phyloP scores from a whole-genome alignment of 805 yeast species.

The Candida saitoana region DNA sequence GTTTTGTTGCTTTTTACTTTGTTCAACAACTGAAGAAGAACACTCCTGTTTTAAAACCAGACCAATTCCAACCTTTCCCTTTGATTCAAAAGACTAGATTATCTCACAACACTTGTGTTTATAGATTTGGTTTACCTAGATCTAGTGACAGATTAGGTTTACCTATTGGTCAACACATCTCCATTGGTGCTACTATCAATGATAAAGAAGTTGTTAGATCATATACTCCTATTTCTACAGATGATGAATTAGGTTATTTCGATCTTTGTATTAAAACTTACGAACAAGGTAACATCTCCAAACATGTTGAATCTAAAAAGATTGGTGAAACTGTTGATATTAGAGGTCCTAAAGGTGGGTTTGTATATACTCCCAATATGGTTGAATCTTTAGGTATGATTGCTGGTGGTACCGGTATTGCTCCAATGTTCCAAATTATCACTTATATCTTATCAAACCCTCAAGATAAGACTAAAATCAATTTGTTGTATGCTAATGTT shows the following conservation, averaged over 20 bases:
- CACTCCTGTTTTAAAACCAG: conserved; percentile 57
- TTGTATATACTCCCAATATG: conserved; percentile 78
- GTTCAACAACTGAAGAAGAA: conserved; percentile 32
- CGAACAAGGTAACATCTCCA: conserved; percentile 80
- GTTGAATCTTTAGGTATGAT: conserved; percentile 76
- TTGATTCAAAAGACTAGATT: conserved; percentile 71
- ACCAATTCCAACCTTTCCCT: conserved; percentile 73
- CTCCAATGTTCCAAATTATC: conserved; percentile 92
- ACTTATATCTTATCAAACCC: conserved; percentile 77
- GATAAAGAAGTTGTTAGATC: conserved; percentile 82
- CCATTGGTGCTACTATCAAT: conserved; percentile 68
- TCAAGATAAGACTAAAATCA: conserved; percentile 69
- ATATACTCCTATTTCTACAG: conserved; percentile 85
- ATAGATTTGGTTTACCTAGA: conserved; percentile 78
- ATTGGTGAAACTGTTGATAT: conserved; percentile 77
- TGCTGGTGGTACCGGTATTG: conserved; percentile 95
- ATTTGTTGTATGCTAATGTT: conserved; percentile 77
- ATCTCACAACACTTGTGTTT: conserved; percentile 76
- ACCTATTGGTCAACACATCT: conserved; percentile 92
- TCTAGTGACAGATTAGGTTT: conserved; percentile 73
- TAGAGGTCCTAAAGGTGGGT: conserved; percentile 89
- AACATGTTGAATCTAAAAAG: conserved; percentile 62
- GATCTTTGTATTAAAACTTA: conserved; percentile 84
- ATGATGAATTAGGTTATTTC: conserved; percentile 74
- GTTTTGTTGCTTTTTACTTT: conserved; percentile 31